Evolutionary conservation across 2,329 filamentous ascomycete genomes (phyloP).

Genomic region (Cytospora paraplurivora): DNA sequence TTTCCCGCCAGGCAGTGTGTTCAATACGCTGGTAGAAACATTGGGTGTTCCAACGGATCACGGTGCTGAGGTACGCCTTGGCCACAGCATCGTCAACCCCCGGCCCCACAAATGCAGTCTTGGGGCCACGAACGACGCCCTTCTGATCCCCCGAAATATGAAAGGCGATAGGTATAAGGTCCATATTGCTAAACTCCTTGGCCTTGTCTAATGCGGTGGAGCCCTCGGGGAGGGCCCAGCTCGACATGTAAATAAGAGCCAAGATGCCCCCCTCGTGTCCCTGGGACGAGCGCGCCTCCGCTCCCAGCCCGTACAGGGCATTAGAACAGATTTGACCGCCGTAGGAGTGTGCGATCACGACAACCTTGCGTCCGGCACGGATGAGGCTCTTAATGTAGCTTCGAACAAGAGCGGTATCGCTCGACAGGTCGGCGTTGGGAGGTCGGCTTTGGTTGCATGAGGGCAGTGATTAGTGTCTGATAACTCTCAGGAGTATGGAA

Average conservation of each 20-base stretch:
- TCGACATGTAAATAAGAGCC: neutral
- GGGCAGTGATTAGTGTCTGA: neutral
- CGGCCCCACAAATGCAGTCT: neutral
- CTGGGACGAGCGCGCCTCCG: neutral
- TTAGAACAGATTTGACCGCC: constrained; percentile 1
- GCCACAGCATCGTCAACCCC: neutral
- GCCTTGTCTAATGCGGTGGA: neutral
- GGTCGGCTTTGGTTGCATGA: neutral
- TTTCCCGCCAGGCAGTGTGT: constrained; percentile 7
- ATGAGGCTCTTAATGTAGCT: constrained; percentile 8
- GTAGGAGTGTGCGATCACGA: constrained; percentile 7
- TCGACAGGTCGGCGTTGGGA: neutral
- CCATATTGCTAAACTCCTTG: constrained; percentile 2
- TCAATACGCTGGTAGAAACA: neutral
- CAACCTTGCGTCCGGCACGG: neutral
- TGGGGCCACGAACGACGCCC: neutral
- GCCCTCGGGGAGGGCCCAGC: neutral
- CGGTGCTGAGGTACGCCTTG: neutral
- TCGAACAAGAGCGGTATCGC: constrained; percentile 3
- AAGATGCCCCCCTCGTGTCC: neutral
- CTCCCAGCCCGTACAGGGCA: neutral
- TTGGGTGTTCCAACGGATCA: constrained; percentile 6
- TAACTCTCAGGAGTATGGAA: constrained; percentile 7
- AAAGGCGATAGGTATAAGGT: constrained; percentile 3
- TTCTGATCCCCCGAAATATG: neutral